Conservation (phyloP, 2,329 filamentous ascomycete species). For the Pezicula radicicola region DNA sequence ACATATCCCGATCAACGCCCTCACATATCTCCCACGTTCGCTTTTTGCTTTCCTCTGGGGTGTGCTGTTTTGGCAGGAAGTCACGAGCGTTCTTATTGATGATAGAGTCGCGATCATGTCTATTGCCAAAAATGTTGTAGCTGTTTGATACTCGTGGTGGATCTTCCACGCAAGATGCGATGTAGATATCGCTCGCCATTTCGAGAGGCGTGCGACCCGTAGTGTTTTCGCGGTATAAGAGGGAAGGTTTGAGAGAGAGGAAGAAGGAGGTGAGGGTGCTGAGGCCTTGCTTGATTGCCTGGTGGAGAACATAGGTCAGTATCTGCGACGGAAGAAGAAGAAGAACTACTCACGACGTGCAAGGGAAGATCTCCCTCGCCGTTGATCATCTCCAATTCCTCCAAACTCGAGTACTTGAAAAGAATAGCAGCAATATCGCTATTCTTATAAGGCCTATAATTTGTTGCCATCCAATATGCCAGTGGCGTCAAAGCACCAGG, state of each 20-base stretch:
- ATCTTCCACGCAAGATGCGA: conserved; percentile 27
- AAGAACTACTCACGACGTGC: conserved; percentile 47
- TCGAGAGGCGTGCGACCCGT: conserved; percentile 73
- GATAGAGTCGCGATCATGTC: conserved; percentile 5
- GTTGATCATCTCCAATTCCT: conserved; percentile 56
- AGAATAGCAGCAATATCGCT: conserved; percentile 45
- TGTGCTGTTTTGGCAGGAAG: conserved; percentile 4
- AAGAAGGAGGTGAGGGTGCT: conserved; percentile 17
- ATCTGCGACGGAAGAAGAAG: conserved; percentile 29
- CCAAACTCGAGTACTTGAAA: conserved; percentile 52
- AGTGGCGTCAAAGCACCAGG: conserved; percentile 61
- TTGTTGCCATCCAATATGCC: conserved; percentile 48
- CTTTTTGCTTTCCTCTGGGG: conserved; percentile 16
- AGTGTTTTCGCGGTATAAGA: conserved; percentile 70
- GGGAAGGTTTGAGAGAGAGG: conserved; percentile 17
- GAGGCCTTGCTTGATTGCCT: conserved; percentile 23
- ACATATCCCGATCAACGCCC: conserved; percentile 18
- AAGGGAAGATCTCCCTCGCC: conserved; percentile 63
- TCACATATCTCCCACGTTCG: conserved; percentile 35
- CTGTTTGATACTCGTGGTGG: conserved; percentile 19
- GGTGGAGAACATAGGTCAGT: conserved; percentile 29
- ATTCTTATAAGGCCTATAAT: conserved; percentile 18
- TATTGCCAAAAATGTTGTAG: conserved; percentile 14
- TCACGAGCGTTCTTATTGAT: conserved; percentile 1
- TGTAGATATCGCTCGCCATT: conserved; percentile 54